phyloP scores from a whole-genome alignment of 495 filamentous ascomycete genomes.

The Penicillium maclennaniae region DNA sequence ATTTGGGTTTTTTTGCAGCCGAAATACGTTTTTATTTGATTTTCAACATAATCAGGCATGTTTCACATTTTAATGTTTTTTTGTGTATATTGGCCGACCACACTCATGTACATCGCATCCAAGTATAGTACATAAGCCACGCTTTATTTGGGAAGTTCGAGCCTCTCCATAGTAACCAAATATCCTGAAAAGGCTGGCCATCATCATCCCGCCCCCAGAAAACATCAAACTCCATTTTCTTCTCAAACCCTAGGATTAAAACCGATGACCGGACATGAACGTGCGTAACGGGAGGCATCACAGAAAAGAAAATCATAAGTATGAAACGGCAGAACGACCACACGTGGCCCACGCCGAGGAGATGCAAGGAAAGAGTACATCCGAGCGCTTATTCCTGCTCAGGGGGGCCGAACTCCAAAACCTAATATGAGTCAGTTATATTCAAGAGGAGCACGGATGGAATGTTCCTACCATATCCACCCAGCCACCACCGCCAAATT shows the following conservation, averaged over 20 bases:
- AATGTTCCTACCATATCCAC: slow-evolving; percentile 48
- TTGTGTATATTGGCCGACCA: neutral
- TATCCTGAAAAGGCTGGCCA: slow-evolving; percentile 13
- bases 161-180: slow-evolving; percentile 14
- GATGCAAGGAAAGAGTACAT: slow-evolving; percentile 18
- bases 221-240: slow-evolving; percentile 27
- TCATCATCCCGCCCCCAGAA: slow-evolving; percentile 18
- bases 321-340: slow-evolving; percentile 10
- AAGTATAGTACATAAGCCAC: slow-evolving; percentile 28
- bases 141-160: slow-evolving; percentile 5
- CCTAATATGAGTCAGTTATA: slow-evolving; percentile 17
- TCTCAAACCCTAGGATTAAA: slow-evolving; percentile 23
- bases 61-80: neutral
- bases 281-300: slow-evolving; percentile 23
- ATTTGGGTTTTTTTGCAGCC: slow-evolving; percentile 7
- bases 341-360: slow-evolving; percentile 20
- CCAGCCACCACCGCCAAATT: slow-evolving; percentile 80
- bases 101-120: slow-evolving; percentile 24
- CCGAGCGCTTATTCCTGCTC: slow-evolving; percentile 15
- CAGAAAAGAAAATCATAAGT: slow-evolving; percentile 2
- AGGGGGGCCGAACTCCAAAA: slow-evolving; percentile 30
- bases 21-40: neutral
- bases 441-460: neutral
- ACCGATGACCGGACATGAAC: slow-evolving; percentile 24
- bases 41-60: neutral